Base-by-base conservation (phyloP, 495 filamentous ascomycete species). In the Elaphomyces granulatus region DNA sequence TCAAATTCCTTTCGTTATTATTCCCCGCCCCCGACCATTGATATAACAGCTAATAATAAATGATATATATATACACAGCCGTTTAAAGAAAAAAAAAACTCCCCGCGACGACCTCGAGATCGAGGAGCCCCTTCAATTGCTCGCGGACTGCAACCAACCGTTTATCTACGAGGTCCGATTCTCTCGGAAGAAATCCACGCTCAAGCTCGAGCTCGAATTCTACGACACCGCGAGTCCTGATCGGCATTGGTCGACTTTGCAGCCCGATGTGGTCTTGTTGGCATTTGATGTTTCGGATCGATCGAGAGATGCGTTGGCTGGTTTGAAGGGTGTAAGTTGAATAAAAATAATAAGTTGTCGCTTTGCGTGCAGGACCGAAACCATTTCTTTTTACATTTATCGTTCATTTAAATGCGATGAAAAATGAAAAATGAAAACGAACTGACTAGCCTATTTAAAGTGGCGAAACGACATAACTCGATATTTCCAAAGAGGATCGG, bases 221-320 rank as follows among this genome's bases (percentile, higher is more conserved):
- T 83, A 75, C 55, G 87, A 94, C 48, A 92, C 85, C 10, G 67
- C 76, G 1, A 77, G 65, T 45, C 80, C 85, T 3, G 75, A 75
- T 18, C 75, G 76, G 53, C 61, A 70, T 37, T 94, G 84, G 78
- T 72, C 72, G 12, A 71, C 80, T 2, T 67, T 93, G 8, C 54
- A 59, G 2, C 87, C 87, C 1, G 64, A 81, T 48, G 65, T 93
- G 38, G 65, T 88, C 14, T 60, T 93, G 34, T 52, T 94, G 36
- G 87, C 85, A 63, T 94, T 78, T 54, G 80, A 83, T 55, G 81
- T 93, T 48, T 77, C 75, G 26, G 68, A 77, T 41, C 71, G 82
- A 36, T 52, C 67, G 16, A n/a, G n/a, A n/a, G n/a, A n/a, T n/a
- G 77, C 68, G 23, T 55, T 94, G 31, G 61, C 69, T 34, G 77